These are phyloP conservation scores for Daldinia loculata DNA, from an alignment of 495 filamentous ascomycete species.

Conservation along the genomic window DNA sequence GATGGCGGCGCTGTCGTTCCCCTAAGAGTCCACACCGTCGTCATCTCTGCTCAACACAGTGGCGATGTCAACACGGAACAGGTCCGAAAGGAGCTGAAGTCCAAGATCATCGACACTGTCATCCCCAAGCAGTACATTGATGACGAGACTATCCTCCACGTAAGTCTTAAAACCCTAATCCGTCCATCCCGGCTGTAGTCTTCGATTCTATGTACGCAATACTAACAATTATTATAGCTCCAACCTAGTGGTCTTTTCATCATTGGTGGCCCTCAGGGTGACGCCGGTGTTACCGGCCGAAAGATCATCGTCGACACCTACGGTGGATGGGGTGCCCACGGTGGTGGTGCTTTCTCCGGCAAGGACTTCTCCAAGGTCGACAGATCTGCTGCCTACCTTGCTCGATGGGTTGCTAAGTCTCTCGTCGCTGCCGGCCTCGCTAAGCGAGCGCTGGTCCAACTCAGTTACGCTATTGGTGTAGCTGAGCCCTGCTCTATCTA, in stretches of 20 bases:
- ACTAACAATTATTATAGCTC: slow-evolving; percentile 60
- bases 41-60: slow-evolving; percentile 94
- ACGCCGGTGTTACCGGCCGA: slow-evolving; percentile 97
- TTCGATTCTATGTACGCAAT: not conserved
- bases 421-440: slow-evolving; percentile 87
- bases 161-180: slow-evolving; percentile 51
- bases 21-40: slow-evolving; percentile 91
- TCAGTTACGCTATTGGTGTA: slow-evolving; percentile 99
- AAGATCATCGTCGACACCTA: slow-evolving; percentile 99
- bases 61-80: slow-evolving; percentile 89
- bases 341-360: slow-evolving; percentile 99
- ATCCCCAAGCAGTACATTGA: slow-evolving; percentile 93
- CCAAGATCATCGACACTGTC: slow-evolving; percentile 95
- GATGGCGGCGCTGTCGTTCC: slow-evolving; percentile 94
- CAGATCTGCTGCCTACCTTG: slow-evolving; percentile 95
- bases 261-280: slow-evolving; percentile 98
- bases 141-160: slow-evolving; percentile 92
- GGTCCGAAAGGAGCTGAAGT: slow-evolving; percentile 91
- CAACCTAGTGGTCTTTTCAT: slow-evolving; percentile 99
- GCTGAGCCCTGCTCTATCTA: slow-evolving; percentile 93
- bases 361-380: slow-evolving; percentile 99
- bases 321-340: slow-evolving; percentile 99
- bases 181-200: slow-evolving; percentile 37
- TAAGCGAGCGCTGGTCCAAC: slow-evolving; percentile 92
- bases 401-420: slow-evolving; percentile 98